A percentile compares a stretch with the other conserved stretches of the same genome.
Evolutionary conservation across 306 rosid species (phyloP).

Genomic region (Pyrus bretschneideri): DNA sequence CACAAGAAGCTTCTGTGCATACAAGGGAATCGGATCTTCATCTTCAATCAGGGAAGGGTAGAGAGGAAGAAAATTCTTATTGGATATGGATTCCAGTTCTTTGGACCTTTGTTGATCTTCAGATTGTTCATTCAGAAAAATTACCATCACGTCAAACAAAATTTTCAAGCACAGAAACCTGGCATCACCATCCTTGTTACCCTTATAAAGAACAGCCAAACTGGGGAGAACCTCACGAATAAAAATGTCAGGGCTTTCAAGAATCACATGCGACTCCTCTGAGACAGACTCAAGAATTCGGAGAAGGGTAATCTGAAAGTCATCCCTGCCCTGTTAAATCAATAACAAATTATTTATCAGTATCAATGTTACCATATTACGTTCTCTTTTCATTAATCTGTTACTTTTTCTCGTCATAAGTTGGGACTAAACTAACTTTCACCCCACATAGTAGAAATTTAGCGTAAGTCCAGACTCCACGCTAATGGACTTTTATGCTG

Average conservation of each 20-base stretch:
- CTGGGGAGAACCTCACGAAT: constrained; percentile 79
- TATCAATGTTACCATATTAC: constrained; percentile 10
- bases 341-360: constrained; percentile 22
- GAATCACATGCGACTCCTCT: constrained; percentile 61
- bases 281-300: constrained; percentile 75
- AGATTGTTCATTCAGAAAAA: constrained; percentile 63
- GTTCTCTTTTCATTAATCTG: not conserved
- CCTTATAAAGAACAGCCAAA: constrained; percentile 81
- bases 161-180: constrained; percentile 92
- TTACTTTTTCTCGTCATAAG: not conserved
- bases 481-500: not conserved
- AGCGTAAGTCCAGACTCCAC: not conserved
- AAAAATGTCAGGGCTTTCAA: constrained; percentile 64
- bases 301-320: constrained; percentile 91
- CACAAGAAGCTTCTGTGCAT: constrained; percentile 96
- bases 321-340: constrained; percentile 89
- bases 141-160: constrained; percentile 74
- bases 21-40: constrained; percentile 93
- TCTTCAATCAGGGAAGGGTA: constrained; percentile 88
- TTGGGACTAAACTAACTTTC: not conserved
- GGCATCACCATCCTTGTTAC: constrained; percentile 96
- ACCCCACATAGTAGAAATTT: not conserved
- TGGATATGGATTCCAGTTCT: constrained; percentile 65
- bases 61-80: constrained; percentile 76
- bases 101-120: constrained; percentile 58